Evolutionary conservation across 305 asterid species (phyloP), one percentile per base, ranked within the genome.

Genomic region (Petunia hybrid): DNA sequence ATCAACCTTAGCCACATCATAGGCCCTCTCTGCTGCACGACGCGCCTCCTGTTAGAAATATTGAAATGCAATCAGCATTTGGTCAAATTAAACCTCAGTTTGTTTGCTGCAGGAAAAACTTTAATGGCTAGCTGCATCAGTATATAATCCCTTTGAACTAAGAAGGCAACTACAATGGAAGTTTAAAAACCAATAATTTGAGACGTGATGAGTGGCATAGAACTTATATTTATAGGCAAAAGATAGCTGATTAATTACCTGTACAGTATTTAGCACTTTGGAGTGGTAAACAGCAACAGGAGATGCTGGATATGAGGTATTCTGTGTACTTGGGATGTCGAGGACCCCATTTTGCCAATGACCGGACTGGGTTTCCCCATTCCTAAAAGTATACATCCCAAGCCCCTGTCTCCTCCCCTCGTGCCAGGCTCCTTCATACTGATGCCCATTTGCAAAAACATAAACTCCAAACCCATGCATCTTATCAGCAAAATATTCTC

Each of bases 381-480:
- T 83, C 60, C 86, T 83, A 68, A 86, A 86, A 60, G 88, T 86
- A 55, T 83, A 86, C 63, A 74, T 83, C 46, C 88, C 88, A 65
- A 86, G 84, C 61, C 88, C 88, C 76, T 86, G 88, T 53, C 86
- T 86, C 80, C 76, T 78, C 45, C 88, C 88, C 74, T 83, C 88
- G 39, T 85, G 88, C 88, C 88, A 86, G 42, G 83, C 86, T 77
- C 88, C 88, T 77, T 86, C 88, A 61, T 86, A 86, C 55, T 77
- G 65, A 64, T 86, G 88, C 8, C 88, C 88, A 86, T 86, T 86
- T 68, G 85, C 85, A 83, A 86, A 86, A n/a, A 31, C 45, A 69
- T 86, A 86, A 6, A 86, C 86, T 48, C 88, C 88, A 68, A 83
- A 85, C 10, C 88, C 88, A 78, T 85, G 88, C 88, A 85, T 85